Conservation (phyloP, 2,329 filamentous ascomycete species). For the Clarireedia monteithiana region DNA sequence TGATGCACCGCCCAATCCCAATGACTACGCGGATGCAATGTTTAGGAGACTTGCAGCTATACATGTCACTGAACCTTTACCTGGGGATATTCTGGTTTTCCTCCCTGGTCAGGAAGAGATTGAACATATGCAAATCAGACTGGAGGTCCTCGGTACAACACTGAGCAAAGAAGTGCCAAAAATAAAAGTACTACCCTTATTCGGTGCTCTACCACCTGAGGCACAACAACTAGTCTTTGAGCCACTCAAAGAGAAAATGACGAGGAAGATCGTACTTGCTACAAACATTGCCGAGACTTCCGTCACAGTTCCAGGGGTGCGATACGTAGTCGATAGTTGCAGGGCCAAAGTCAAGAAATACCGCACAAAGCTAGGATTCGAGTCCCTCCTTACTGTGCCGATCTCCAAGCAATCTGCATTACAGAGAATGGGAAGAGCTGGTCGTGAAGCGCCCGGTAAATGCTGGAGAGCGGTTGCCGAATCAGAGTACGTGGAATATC, state of each 20-base stretch:
- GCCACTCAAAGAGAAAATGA: conserved; percentile 60
- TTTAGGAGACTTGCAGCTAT: conserved; percentile 79
- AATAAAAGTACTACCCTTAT: conserved; percentile 68
- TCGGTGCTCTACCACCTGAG: conserved; percentile 80
- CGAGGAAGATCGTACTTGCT: conserved; percentile 81
- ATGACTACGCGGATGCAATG: conserved; percentile 72
- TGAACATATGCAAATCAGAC: conserved; percentile 68
- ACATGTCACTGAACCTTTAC: conserved; percentile 80
- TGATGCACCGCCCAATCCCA: conserved; percentile 56
- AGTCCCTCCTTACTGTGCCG: conserved; percentile 81
- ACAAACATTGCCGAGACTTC: conserved; percentile 99
- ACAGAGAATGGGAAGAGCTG: conserved; percentile 84
- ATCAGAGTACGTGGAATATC: conserved; percentile 59
- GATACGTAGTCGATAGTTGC: conserved; percentile 85
- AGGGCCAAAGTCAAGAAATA: conserved; percentile 95
- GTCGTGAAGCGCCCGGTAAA: conserved; percentile 83
- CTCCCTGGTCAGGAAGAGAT: conserved; percentile 91
- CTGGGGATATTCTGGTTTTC: conserved; percentile 89
- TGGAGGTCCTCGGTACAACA: conserved; percentile 69
- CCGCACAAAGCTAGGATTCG: conserved; percentile 73
- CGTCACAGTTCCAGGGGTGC: conserved; percentile 87
- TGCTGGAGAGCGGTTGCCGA: conserved; percentile 88
- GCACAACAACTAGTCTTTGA: conserved; percentile 83
- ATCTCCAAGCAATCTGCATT: conserved; percentile 92
- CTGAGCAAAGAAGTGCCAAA: conserved; percentile 70